phyloP scores from a whole-genome alignment of 169 alveolate species.

The Miamiensis avidus region DNA sequence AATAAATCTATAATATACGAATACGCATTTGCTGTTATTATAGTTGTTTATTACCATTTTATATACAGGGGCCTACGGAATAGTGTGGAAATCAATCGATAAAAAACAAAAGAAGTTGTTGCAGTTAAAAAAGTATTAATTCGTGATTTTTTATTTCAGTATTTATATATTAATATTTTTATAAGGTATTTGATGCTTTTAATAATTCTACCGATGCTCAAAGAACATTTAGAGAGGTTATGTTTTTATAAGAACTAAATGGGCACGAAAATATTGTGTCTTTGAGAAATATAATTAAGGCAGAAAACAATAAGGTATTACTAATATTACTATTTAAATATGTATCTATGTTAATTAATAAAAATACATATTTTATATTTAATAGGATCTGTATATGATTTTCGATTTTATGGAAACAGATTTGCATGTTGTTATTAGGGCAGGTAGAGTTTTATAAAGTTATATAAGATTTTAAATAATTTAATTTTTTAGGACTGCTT shows the following conservation, averaged over 20 bases:
- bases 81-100: slow-evolving; percentile 81
- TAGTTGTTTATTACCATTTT: neutral
- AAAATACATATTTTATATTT: neutral
- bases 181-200: slow-evolving; percentile 63
- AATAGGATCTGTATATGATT: slow-evolving; percentile 64
- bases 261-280: slow-evolving; percentile 67
- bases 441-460: too few relatives aligned
- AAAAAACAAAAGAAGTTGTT: slow-evolving; percentile 66
- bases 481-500: slow-evolving; percentile 43
- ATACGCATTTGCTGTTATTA: neutral
- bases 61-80: slow-evolving; percentile 60
- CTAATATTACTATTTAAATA: too few relatives aligned
- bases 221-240: slow-evolving; percentile 78
- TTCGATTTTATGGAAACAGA: slow-evolving; percentile 76
- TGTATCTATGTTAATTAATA: neutral
- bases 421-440: slow-evolving; percentile 77
- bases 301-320: slow-evolving; percentile 57
- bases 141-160: neutral
- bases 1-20: neutral
- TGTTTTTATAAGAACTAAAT: slow-evolving; percentile 59
- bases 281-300: slow-evolving; percentile 61
- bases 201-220: slow-evolving; percentile 78
- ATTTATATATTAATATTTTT: too few relatives aligned
- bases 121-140: slow-evolving; percentile 66
- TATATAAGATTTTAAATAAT: neutral